Evolutionary conservation across 2,329 filamentous ascomycete genomes (phyloP), one percentile per base, ranked within the genome.

Genomic region (Neocatenulostroma microsporum): DNA sequence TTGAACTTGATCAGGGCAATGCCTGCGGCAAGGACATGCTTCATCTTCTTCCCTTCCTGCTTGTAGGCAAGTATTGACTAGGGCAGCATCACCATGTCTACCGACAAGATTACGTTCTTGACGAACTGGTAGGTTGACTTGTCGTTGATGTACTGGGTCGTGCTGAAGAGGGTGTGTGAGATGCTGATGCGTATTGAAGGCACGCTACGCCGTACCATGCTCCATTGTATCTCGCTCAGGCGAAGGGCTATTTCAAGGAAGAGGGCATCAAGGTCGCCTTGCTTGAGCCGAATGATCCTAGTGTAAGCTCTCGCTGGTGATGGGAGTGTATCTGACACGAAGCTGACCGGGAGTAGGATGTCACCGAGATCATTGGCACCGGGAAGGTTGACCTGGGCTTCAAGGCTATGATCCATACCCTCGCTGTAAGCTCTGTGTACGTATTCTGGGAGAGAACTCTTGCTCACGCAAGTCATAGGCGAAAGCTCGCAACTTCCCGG

Each of bases 1-100:
- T 66, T 68, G 72, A 84, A 85, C 80, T 84, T 84, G 80, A 84
- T 82, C 79, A 82, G 78, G 77, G 79, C 80, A 83, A 84, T 83
- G 73, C 79, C 79, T 83, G 81, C 81, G 82, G 37, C 80, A 84
- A 84, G 81, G 77, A 84, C 76, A 80, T 84, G 81, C 81, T 81
- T 80, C 75, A 76, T 76, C 71, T 66, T 21, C 27, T 61, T 59
- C 60, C 56, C 55, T 55, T 55, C 41, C 44, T 45, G 40, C 36
- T 37, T 38, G 49, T 40, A 47, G 50, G 50, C 36, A 53, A 58
- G 55, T 57, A 67, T 70, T 76, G 61, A 76, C 67, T 55, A 49
- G 44, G 47, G 53, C 56, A 76, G 68, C 59, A 55, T 56, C 61
- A 76, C 60, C 44, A 86, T 86, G 82, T 77, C 82, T 60, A 84